Conservation (phyloP, 768 basidiomycete genomes). For the Trametes villosa region DNA sequence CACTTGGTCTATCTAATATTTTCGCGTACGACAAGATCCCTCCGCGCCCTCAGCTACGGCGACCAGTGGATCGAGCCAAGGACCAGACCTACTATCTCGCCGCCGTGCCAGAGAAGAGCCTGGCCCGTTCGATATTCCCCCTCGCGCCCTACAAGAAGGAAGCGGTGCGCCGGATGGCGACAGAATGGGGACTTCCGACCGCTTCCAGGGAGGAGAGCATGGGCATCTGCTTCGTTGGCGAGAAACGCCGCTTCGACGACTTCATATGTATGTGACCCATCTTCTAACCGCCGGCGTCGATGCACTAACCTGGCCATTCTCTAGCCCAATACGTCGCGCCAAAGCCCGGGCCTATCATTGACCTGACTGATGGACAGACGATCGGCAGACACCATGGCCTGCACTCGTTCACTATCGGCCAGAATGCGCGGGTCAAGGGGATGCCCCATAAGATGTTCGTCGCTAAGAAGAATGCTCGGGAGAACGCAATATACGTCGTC, state of each 20-base stretch:
- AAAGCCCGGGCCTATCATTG: constrained; percentile 70
- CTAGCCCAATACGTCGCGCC: constrained; percentile 78
- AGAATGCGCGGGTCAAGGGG: constrained; percentile 71
- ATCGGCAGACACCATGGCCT: constrained; percentile 72
- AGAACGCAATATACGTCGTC: constrained; percentile 77
- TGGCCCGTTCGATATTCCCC: constrained; percentile 79
- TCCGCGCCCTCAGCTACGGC: constrained; percentile 41
- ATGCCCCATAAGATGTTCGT: constrained; percentile 70
- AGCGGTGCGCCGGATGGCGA: constrained; percentile 75
- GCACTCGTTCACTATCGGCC: constrained; percentile 87
- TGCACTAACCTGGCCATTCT: not conserved
- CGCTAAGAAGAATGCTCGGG: constrained; percentile 62
- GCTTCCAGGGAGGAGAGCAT: constrained; percentile 85
- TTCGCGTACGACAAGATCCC: constrained; percentile 13
- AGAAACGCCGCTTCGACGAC: constrained; percentile 68
- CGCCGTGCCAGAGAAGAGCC: constrained; percentile 66
- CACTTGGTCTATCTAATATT: not conserved
- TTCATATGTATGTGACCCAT: constrained; percentile 64
- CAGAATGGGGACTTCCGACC: constrained; percentile 63
- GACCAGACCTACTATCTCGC: constrained; percentile 95
- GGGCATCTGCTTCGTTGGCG: constrained; percentile 94
- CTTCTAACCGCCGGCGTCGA: not conserved
- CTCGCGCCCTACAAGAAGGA: constrained; percentile 68
- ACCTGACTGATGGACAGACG: constrained; percentile 54
- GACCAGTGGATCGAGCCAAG: constrained; percentile 62